Evolutionary conservation across 2,329 filamentous ascomycete species (phyloP).

Genomic region (Calonectria crousiana): DNA sequence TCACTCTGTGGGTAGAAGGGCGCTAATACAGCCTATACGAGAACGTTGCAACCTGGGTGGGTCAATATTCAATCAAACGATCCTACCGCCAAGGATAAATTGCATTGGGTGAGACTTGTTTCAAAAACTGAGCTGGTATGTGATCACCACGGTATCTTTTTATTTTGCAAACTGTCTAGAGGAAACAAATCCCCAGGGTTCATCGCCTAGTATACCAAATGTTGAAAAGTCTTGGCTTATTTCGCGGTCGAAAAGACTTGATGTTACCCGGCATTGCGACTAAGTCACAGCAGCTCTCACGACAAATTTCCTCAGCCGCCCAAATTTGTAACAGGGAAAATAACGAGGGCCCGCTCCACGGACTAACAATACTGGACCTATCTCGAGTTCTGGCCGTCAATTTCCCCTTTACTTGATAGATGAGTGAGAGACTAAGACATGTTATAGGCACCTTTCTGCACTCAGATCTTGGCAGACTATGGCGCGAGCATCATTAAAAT

Average conservation of each 20-base stretch:
- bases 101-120: background rate
- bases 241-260: background rate
- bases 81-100: background rate
- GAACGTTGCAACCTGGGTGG: background rate
- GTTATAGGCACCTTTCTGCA: constrained; percentile 50
- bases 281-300: background rate
- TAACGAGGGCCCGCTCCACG: background rate
- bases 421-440: background rate
- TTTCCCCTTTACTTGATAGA: background rate
- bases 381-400: constrained; percentile 30
- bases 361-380: constrained; percentile 27
- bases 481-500: constrained; percentile 58
- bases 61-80: background rate
- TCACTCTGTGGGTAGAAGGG: background rate
- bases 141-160: background rate
- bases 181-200: background rate
- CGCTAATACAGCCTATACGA: background rate
- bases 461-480: constrained; percentile 59
- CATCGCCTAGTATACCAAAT: background rate
- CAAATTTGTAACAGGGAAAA: background rate
- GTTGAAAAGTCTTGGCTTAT: background rate
- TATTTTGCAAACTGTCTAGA: background rate
- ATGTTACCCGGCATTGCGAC: background rate
- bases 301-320: background rate
- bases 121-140: background rate